Conservation (phyloP, 2,329 filamentous ascomycete genomes). For the Onygenales sp. region DNA sequence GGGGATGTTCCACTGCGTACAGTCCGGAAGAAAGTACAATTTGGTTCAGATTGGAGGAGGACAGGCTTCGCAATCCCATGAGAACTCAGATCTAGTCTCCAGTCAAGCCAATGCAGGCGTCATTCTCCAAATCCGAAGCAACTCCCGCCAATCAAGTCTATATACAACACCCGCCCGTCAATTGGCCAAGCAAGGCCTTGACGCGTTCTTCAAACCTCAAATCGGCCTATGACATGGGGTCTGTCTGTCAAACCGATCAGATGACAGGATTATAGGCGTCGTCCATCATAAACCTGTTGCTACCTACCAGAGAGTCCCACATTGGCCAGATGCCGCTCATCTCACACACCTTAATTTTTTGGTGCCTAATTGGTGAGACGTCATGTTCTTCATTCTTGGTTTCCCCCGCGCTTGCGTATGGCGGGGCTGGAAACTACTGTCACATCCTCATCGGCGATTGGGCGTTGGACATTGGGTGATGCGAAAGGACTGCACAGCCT, state of each 20-base stretch:
- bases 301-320: too few species aligned
- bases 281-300: neutral
- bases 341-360: neutral
- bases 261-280: neutral
- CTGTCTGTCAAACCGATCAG: neutral
- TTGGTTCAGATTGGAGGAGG: too few species aligned
- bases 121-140: neutral
- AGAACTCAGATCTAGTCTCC: neutral
- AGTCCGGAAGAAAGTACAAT: too few species aligned
- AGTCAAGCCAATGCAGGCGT: neutral
- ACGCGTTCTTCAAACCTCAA: neutral
- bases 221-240: neutral
- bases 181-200: neutral
- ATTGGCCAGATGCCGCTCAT: neutral
- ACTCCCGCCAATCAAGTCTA: neutral
- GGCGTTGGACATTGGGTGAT: neutral
- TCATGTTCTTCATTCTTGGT: neutral
- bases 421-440: neutral
- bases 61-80: neutral
- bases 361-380: neutral
- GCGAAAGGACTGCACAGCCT: neutral
- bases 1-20: too few species aligned
- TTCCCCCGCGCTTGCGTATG: neutral
- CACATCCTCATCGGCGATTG: neutral
- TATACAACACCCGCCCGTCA: neutral